Base-by-base conservation (phyloP, 176 grass and related monocot genomes). In the Lolium rigidum region DNA sequence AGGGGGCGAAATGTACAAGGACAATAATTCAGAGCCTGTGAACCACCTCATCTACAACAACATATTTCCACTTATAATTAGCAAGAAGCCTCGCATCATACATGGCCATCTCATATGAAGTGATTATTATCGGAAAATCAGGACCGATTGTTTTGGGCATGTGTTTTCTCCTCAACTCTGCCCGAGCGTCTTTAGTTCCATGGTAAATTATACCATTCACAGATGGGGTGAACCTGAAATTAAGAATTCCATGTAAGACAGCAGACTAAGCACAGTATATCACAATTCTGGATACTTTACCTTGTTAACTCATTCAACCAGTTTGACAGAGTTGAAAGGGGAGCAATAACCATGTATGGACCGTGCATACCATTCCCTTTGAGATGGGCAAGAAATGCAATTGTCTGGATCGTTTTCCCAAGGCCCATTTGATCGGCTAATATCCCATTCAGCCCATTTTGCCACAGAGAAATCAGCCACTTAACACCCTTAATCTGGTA, bases 401-500 rank as follows among this genome's bases (percentile, higher is more conserved):
- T 95, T 41, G 97, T 98, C 82, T 98, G 97, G 62, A 98, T 96
- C 55, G 97, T 98, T 87, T 98, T 98, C 31, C 97, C 97, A 84
- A 98, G 93, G 70, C 97, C 97, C 97, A 98, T 98, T 90, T 98
- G 97, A 64, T 98, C 97, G 18, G 97, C 97, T 24, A 98, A 75
- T 84, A 98, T 98, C 48, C 94, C 94, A 86, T 95, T 98, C 1
- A 98, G 80, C 63, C 97, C 97, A 82, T 98, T 98, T 76, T 98
- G 97, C 97, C 97, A 98, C 70, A 98, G 85, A 6, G 94, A 98
- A 63, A 98, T 96, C 81, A 98, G 78, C 97, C 97, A 98, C 80
- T 98, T 98, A 24, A 98, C 94, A 70, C 97, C 97, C 87, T 95
- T 98, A 79, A 95, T 94, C 90, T 98, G 97, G 82, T 98, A 98